Evolutionary conservation across 192 early-diverging fungal species (phyloP), one percentile per base, ranked within the genome.

Genomic region (Lobosporangium transversale): DNA sequence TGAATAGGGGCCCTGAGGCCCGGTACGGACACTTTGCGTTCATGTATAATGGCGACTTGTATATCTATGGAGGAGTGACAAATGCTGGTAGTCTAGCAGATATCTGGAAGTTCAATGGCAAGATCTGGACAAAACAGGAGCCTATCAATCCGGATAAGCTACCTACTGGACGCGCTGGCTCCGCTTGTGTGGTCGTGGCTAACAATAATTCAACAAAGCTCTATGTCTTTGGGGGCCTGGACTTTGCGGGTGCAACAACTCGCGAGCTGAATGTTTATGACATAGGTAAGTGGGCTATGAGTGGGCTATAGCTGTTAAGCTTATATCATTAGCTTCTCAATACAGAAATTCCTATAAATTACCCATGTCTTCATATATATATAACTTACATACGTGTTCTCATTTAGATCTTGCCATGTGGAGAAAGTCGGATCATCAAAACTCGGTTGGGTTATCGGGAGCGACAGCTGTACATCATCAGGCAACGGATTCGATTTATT

Each of bases 1-100:
- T 30, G 1, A 37, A 54, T 1, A 66, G 14, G 20, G 32, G 58
- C 17, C 78, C 78, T 5, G 51, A 51, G 6, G 42, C 78, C 5
- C 66, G 78, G 9, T 79, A 79, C n/a, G 78, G 67, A 10, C 78
- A 79, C 55, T 66, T 40, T 35, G 54, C 67, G 2, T 79, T 79
- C 42, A 44, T 79, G 23, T 31, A 66, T 29, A 59, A 71, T n/a
- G 21, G 48, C 12, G 45, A 70, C 2, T 20, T 79, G 8, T 70
- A 79, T 33, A 36, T 79, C 42, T 79, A 61, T 21, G 78, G 78
- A 27, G 78, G 76, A 9, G 36, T 64, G 24, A 29, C 68, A 1
- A 10, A 11, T 29, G 66, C 57, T 32, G 78, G 78, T 12, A 58
- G 43, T 15, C 26, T 36, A 18, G 54, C 55, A 3, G 78, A 79